Base-by-base conservation (phyloP, 148 eudicot species). In the Vaccinium myrtillus region DNA sequence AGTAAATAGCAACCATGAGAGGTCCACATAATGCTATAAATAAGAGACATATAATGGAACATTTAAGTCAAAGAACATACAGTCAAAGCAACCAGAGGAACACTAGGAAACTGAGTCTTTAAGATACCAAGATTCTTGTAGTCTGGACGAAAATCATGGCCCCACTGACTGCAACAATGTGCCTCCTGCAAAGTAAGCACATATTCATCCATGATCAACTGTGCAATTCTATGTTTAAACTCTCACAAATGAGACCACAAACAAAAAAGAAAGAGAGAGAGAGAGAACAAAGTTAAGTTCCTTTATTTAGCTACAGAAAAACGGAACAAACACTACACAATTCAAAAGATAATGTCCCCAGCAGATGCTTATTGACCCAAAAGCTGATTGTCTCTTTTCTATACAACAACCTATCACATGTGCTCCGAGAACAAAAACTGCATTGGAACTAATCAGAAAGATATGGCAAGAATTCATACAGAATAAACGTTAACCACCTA, bases 161-260 rank as follows among this genome's bases (percentile, higher is more conserved):
- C 99, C 99, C 99, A 97, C 89, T 97, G 99, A 82, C 99, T 97
- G 86, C 99, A 97, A 84, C 99, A 97, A 90, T 97, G 99, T 48
- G 99, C 99, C 88, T 97, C 99, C 99, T 97, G 91, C 63, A 85
- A 83, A 81, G 48, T 13, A 78, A 80, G 67, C 58, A 78, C 80
- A 48, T 2, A 36, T 32, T 67, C 21, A 84, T 77, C n/a, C 84
- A 36, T 30, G 75, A 71, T 6, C 15, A 61, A 71, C 15, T 8
- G 19, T 69, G 67, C 55, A 79, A 30, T 30, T 81, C 59, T 46
- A 13, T 25, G 53, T 13, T 25, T 2, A 67, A 67, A 55, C 49
- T 25, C 27, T 50, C 25, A 3, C 27, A 55, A 51, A 14, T 18
- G 51, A 14, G 39, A 25, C 36, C 58, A 70, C 27, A 23, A 49